Conservation (phyloP, 108 stramenopile species). For the Parietichytrium sp. region DNA sequence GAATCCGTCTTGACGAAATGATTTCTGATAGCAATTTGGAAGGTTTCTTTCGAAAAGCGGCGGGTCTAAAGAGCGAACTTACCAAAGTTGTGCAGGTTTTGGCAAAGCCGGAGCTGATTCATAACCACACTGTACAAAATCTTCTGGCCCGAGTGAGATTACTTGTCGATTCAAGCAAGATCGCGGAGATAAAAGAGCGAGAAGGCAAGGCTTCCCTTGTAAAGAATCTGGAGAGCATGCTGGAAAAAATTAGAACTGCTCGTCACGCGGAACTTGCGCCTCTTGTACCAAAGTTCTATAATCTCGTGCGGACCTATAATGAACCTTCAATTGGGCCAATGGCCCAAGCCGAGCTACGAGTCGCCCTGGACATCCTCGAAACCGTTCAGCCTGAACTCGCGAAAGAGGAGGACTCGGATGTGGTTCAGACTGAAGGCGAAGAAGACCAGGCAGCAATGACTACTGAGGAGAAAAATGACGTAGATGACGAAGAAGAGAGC, state of each 20-base stretch:
- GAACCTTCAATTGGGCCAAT: no score
- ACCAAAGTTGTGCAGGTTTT: not conserved
- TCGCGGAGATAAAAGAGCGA: not conserved
- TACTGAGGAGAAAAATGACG: not conserved
- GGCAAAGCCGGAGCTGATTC: not conserved
- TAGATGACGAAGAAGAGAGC: not conserved
- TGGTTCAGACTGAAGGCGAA: not conserved
- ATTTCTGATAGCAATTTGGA: not conserved
- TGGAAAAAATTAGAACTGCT: not conserved
- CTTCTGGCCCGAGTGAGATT: not conserved
- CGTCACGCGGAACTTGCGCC: not conserved
- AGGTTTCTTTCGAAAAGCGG: not conserved
- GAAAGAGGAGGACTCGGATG: not conserved
- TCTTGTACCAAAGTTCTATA: not conserved
- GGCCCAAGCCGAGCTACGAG: no score
- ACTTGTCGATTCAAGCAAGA: not conserved
- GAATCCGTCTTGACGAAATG: not conserved
- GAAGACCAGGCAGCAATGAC: not conserved
- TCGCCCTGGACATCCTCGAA: not conserved
- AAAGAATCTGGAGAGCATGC: not conserved
- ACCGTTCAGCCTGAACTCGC: not conserved
- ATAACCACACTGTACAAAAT: not conserved
- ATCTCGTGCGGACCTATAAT: no score
- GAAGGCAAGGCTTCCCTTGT: constrained; percentile 3
- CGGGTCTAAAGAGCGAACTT: not conserved